Conservation (phyloP, 2,329 filamentous ascomycete genomes). For the Diaporthe citriasiana region DNA sequence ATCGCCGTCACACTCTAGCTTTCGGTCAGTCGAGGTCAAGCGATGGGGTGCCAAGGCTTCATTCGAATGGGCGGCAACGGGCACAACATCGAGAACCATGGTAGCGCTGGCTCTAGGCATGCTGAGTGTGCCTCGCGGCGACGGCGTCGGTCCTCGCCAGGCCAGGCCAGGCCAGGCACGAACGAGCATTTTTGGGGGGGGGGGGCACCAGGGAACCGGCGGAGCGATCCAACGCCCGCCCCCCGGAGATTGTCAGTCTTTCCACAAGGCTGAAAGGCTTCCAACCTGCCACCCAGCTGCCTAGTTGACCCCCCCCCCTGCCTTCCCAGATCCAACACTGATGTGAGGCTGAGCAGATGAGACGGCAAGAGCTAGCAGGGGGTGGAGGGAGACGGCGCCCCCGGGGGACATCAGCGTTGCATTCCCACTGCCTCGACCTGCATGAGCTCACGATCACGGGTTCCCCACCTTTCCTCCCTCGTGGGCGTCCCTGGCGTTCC, state of each 20-base stretch:
- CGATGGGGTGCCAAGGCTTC: conserved; percentile 2
- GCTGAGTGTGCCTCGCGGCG: not conserved
- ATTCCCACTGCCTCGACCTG: conserved; percentile 19
- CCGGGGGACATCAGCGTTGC: conserved; percentile 26
- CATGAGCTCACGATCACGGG: conserved; percentile 38
- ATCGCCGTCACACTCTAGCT: conserved; percentile 17
- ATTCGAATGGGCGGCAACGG: not conserved
- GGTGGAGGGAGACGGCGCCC: not conserved
- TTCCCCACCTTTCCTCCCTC: conserved; percentile 8
- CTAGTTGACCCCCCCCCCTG: not conserved
- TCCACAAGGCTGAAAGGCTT: conserved; percentile 24
- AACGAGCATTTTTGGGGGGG: not conserved
- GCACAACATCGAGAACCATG: not conserved
- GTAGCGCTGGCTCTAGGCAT: not conserved
- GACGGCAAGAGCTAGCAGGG: conserved; percentile 24
- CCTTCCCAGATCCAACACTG: conserved; percentile 22
- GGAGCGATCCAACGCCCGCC: not conserved
- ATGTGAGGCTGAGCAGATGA: conserved; percentile 11
- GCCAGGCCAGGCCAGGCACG: not conserved
- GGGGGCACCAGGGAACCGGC: conserved; percentile 4
- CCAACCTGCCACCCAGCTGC: not conserved
- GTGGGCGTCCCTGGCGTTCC: conserved; percentile 10
- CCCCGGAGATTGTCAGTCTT: conserved; percentile 9
- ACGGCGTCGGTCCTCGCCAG: not conserved
- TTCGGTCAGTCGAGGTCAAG: not conserved